Evolutionary conservation across 768 basidiomycete genomes (phyloP).

Genomic region (Rhodotorula toruloides): DNA sequence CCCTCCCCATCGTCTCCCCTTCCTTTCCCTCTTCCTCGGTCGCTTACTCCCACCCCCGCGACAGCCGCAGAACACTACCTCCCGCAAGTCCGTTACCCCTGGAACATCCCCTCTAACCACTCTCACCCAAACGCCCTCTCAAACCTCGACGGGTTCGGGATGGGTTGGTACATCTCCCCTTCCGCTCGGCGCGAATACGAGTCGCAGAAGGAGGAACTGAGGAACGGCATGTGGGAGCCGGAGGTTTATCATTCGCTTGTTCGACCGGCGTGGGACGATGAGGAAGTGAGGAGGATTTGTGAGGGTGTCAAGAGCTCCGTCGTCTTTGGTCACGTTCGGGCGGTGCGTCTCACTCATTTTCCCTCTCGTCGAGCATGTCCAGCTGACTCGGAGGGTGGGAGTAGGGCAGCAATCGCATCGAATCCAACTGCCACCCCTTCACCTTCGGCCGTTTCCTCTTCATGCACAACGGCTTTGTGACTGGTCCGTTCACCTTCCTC

Average conservation of each 20-base stretch:
- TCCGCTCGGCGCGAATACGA: background rate
- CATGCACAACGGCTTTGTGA: conserved; percentile 10
- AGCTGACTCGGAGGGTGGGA: background rate
- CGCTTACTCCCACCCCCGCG: too few species aligned
- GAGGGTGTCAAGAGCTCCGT: background rate
- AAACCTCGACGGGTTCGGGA: conserved; percentile 12
- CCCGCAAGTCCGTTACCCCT: background rate
- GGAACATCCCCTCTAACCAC: background rate
- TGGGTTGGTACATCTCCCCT: conserved; percentile 7
- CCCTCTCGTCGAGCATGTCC: too few species aligned
- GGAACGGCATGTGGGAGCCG: background rate
- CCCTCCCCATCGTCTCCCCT: too few species aligned
- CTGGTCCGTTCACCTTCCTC: background rate
- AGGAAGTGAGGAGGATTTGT: background rate
- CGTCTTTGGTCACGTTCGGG: conserved; percentile 6
- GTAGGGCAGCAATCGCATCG: background rate
- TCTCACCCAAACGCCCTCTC: background rate
- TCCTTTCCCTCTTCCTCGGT: background rate
- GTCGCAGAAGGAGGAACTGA: too few species aligned
- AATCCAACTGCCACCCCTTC: conserved; percentile 5
- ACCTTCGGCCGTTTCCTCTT: background rate
- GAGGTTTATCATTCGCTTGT: background rate
- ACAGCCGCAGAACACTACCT: conserved; percentile 9
- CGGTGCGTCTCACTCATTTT: background rate
- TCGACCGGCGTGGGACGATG: background rate